Percentiles rank a stretch among this genome's conserved stretches.
These are phyloP conservation scores for Alectoria sarmentosa DNA, from an alignment of 495 filamentous ascomycete genomes.

Conservation along the genomic window DNA sequence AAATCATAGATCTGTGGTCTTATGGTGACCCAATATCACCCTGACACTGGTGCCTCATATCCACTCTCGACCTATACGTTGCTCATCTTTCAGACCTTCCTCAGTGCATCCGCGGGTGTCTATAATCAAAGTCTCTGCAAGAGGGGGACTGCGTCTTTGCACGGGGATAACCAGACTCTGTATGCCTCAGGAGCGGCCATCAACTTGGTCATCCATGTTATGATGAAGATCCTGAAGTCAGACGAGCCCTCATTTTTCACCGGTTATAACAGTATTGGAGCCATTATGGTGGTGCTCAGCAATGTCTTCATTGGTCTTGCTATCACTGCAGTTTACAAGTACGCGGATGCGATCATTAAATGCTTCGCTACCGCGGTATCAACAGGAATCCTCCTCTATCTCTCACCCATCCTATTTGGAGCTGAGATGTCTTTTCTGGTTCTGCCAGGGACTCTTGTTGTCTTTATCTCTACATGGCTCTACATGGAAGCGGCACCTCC, in stretches of 20 bases:
- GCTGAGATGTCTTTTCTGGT: constrained; percentile 1
- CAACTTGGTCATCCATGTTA: constrained; percentile 26
- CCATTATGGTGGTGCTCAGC: constrained; percentile 26
- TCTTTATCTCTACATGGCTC: not conserved
- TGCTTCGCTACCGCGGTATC: not conserved
- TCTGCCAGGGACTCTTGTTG: not conserved
- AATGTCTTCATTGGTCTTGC: constrained; percentile 31
- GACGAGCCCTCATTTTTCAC: constrained; percentile 27
- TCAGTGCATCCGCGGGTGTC: constrained; percentile 21
- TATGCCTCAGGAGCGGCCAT: constrained; percentile 25
- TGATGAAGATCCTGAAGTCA: constrained; percentile 23
- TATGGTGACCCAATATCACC: constrained; percentile 6
- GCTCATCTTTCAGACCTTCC: constrained; percentile 4
- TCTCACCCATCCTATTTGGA: not conserved
- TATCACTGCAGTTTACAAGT: constrained; percentile 30
- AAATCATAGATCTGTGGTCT: not conserved
- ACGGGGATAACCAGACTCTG: constrained; percentile 27
- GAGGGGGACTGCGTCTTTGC: constrained; percentile 24
- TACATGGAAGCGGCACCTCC: not conserved
- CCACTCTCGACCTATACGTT: not conserved
- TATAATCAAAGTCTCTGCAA: constrained; percentile 28
- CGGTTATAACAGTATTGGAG: constrained; percentile 25
- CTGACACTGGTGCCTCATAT: constrained; percentile 4
- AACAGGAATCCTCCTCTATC: not conserved
- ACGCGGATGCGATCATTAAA: constrained; percentile 29